These are phyloP conservation scores for Filobasidium wieringae DNA, from an alignment of 768 basidiomycete species.

Conservation along the genomic window DNA sequence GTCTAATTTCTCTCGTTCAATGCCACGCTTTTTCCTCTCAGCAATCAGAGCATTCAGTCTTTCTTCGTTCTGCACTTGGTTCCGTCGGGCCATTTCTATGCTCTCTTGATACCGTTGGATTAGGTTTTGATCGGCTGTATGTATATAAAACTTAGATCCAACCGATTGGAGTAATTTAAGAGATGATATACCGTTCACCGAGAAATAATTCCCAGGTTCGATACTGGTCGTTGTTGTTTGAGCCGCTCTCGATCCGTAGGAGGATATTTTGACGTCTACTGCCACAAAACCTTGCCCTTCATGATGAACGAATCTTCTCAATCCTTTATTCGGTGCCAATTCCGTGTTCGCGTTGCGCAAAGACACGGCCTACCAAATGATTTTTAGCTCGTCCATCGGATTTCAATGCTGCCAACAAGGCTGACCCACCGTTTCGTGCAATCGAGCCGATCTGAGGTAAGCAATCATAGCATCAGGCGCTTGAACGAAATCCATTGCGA, in stretches of 20 bases:
- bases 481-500: slow-evolving; percentile 66
- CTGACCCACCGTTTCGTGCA: slow-evolving; percentile 60
- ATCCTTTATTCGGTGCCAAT: background rate
- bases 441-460: slow-evolving; percentile 54
- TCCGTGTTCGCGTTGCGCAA: background rate
- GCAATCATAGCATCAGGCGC: slow-evolving; percentile 63
- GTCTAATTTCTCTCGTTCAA: too few relatives aligned
- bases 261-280: background rate
- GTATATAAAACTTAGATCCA: too few relatives aligned
- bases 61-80: too few relatives aligned
- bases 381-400: background rate
- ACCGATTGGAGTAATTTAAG: too few relatives aligned
- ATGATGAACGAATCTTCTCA: background rate
- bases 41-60: too few relatives aligned
- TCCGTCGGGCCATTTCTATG: too few relatives aligned
- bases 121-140: too few relatives aligned
- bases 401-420: background rate
- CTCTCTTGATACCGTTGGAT: too few relatives aligned
- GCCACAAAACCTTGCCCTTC: background rate
- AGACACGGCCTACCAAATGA: slow-evolving; percentile 5
- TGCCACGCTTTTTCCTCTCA: too few relatives aligned
- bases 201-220: background rate
- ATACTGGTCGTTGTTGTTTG: background rate
- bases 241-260: background rate
- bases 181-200: too few relatives aligned